Evolutionary conservation across 352 stramenopile genomes (phyloP).

Genomic region (Globisporangium middletonii): DNA sequence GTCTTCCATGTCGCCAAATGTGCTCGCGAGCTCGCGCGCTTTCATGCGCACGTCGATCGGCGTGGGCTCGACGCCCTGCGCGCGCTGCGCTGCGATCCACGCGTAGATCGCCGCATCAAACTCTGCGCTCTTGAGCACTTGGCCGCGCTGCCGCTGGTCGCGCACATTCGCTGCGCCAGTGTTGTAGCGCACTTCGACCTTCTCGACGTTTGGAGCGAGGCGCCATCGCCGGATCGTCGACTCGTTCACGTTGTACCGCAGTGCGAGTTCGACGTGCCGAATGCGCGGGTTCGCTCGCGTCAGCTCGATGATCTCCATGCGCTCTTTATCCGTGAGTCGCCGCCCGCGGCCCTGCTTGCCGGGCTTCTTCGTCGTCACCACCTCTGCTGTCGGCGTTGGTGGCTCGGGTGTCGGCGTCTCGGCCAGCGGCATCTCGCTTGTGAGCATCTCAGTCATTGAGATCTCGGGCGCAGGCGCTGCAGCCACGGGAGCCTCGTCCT

Average conservation of each 20-base stretch:
- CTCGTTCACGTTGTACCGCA: conserved; percentile 44
- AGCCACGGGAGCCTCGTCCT: no score
- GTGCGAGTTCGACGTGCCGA: conserved; percentile 42
- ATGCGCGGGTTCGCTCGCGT: conserved; percentile 37
- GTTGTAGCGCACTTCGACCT: conserved; percentile 34
- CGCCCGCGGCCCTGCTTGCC: conserved; percentile 36
- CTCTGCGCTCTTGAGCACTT: conserved; percentile 27
- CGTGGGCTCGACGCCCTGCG: conserved; percentile 17
- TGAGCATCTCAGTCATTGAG: no score
- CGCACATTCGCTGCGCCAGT: conserved; percentile 24
- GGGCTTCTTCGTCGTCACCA: neutral
- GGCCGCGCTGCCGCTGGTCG: conserved; percentile 29
- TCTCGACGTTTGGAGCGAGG: conserved; percentile 24
- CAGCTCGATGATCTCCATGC: conserved; percentile 56
- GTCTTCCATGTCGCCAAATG: conserved; percentile 27
- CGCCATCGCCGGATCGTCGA: conserved; percentile 62
- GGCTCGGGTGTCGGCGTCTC: neutral
- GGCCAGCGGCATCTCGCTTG: neutral
- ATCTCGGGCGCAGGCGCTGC: no score
- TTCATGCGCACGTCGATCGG: conserved; percentile 27
- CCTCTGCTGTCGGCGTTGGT: neutral
- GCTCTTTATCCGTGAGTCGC: conserved; percentile 53
- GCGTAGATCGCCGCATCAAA: conserved; percentile 38
- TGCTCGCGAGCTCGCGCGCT: conserved; percentile 23
- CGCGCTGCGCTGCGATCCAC: conserved; percentile 24